These are phyloP conservation scores for Cenchrus fungigraminus DNA, from an alignment of 176 grass and related monocot genomes.

Conservation along the genomic window DNA sequence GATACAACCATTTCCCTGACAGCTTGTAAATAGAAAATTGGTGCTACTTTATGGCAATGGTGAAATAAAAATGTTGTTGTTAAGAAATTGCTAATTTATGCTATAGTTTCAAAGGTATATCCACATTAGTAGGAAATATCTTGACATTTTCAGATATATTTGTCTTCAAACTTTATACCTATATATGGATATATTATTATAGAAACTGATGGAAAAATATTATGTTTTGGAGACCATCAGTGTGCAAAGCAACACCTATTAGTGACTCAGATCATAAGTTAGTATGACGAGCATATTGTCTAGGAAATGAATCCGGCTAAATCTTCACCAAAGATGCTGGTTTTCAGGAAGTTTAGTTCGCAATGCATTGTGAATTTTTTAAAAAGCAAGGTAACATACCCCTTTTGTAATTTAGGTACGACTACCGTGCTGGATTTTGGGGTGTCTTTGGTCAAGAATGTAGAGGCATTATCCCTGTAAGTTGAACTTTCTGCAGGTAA, in stretches of 20 bases:
- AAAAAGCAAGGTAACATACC: constrained; percentile 37
- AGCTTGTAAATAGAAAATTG: not conserved
- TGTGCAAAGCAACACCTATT: not conserved
- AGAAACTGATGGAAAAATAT: not conserved
- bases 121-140: not conserved
- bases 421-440: constrained; percentile 97
- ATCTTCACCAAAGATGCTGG: not conserved
- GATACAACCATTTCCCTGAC: not conserved
- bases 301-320: not conserved
- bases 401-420: constrained; percentile 66
- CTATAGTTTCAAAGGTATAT: not conserved
- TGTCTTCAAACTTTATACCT: not conserved
- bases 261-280: not conserved
- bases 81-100: not conserved
- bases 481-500: constrained; percentile 16
- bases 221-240: not conserved
- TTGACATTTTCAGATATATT: not conserved
- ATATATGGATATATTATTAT: not conserved
- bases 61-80: not conserved
- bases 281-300: not conserved
- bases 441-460: constrained; percentile 79
- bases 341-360: not conserved
- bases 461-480: constrained; percentile 94
- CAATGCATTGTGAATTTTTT: not conserved
- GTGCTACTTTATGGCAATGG: not conserved